Conservation (phyloP, 176 grass and related monocot species). For the Zoysia japonica region DNA sequence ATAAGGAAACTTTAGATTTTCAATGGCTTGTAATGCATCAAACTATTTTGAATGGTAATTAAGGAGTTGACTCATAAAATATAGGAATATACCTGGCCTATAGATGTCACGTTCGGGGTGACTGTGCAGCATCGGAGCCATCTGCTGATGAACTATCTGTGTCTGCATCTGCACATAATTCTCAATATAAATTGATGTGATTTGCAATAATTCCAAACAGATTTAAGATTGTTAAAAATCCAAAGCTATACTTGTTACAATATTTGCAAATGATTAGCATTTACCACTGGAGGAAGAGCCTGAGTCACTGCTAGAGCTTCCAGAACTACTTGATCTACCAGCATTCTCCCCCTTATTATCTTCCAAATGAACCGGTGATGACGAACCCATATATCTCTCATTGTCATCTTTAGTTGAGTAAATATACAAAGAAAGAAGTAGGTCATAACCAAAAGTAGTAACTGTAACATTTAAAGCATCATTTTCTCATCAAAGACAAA, state of each 20-base stretch:
- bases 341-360: slow-evolving; percentile 54
- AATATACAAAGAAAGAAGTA: slow-evolving; percentile 1
- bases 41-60: no score
- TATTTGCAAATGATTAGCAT: slow-evolving; percentile 1
- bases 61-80: no score
- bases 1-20: no score
- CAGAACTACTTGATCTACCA: slow-evolving; percentile 72
- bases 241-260: slow-evolving; percentile 18
- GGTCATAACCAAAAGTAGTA: slow-evolving; percentile 3
- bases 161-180: slow-evolving; percentile 70
- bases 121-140: slow-evolving; percentile 70
- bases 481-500: slow-evolving; percentile 13
- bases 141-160: slow-evolving; percentile 77
- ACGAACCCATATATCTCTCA: slow-evolving; percentile 59
- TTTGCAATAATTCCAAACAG: slow-evolving; percentile 20
- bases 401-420: slow-evolving; percentile 48
- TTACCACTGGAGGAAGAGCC: slow-evolving; percentile 79
- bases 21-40: no score
- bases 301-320: slow-evolving; percentile 76
- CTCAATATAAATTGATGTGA: slow-evolving; percentile 40
- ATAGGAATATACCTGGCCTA: slow-evolving; percentile 48
- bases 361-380: slow-evolving; percentile 54
- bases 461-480: slow-evolving; percentile 4
- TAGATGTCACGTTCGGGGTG: slow-evolving; percentile 62
- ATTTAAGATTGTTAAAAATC: slow-evolving; percentile 5